Base-by-base conservation (phyloP, 345 rosid genomes). In the Rhizophora apiculata region DNA sequence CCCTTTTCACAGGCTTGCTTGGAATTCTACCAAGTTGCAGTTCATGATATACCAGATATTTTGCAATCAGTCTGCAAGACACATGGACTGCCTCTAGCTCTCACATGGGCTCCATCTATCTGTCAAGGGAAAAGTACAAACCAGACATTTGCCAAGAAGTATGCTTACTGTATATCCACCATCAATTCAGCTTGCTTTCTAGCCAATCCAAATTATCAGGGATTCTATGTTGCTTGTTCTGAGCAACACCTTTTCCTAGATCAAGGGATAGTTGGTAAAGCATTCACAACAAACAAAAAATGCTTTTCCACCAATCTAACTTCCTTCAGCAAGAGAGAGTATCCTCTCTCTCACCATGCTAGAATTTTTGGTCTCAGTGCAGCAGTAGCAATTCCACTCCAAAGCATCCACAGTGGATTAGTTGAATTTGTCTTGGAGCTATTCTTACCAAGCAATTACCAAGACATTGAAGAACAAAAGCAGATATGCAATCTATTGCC, bases 211-310 rank as follows among this genome's bases (percentile, higher is more conserved):
- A 68, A 74, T 9, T 75, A 83, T 53, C 60, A 56, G 5, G 82
- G 31, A 19, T 92, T 92, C 76, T 85, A 68, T 64, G 82, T 81
- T 54, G 93, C 92, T n/a, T 89, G 96, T 79, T 88, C 92, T 13
- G 92, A 88, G 81, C 93, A 92, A 69, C 89, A 83, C 82, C 85
- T 88, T 62, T 81, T 81, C 55, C 83, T 69, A 52, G 92, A 82
- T 65, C 87, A 92, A 72, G 97, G 97, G 64, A 75, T 92, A 61
- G 97, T 89, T 31, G 96, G 97, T 59, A 84, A 68, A 82, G 92
- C 94, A 56, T 89, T 92, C 62, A 20, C 72, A 9, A 75, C 68
- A 11, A 80, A 76, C 73, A 86, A 78, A 68, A 87, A 82, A 62
- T 84, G 88, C 62, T 92, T 88, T 67, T 82, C 83, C 19, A 73